These are phyloP conservation scores for Trichoderma aggressivum DNA, from an alignment of 2,329 filamentous ascomycete species.

Conservation along the genomic window DNA sequence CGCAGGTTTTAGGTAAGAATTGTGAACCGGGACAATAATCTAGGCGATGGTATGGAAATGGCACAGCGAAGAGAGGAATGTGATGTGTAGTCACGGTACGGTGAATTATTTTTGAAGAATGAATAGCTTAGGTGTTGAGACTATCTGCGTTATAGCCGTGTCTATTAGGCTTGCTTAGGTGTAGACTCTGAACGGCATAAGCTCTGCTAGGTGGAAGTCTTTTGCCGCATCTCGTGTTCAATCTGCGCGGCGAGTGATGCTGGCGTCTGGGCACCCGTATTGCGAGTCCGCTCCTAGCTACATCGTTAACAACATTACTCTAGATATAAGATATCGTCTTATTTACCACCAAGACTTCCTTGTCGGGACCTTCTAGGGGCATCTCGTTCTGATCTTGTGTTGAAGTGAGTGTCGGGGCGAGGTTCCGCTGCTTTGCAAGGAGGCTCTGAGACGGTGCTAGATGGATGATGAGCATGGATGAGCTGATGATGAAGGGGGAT, in stretches of 20 bases:
- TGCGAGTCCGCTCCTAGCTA: conserved; percentile 25
- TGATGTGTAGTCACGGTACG: neutral
- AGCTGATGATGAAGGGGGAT: no score
- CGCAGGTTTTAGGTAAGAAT: neutral
- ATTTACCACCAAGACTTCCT: neutral
- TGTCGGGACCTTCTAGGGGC: neutral
- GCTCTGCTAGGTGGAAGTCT: neutral
- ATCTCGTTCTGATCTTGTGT: neutral
- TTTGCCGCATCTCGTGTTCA: conserved; percentile 21
- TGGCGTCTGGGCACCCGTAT: conserved; percentile 27
- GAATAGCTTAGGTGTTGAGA: neutral
- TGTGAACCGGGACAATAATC: neutral
- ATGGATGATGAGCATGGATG: neutral
- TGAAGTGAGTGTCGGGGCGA: conserved; percentile 23
- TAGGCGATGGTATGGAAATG: neutral
- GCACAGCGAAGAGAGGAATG: neutral
- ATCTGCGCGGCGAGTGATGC: conserved; percentile 28
- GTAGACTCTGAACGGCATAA: neutral
- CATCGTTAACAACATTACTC: neutral
- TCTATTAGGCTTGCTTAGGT: neutral
- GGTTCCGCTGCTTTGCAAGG: conserved; percentile 27
- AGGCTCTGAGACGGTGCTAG: conserved; percentile 25
- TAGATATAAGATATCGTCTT: rapidly evolving
- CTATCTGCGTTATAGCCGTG: neutral
- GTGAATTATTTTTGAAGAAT: neutral